Percentiles rank a stretch among this genome's conserved stretches.
Evolutionary conservation across 192 early-diverging fungal species (phyloP).

Genomic region (Umbelopsis isabellina): DNA sequence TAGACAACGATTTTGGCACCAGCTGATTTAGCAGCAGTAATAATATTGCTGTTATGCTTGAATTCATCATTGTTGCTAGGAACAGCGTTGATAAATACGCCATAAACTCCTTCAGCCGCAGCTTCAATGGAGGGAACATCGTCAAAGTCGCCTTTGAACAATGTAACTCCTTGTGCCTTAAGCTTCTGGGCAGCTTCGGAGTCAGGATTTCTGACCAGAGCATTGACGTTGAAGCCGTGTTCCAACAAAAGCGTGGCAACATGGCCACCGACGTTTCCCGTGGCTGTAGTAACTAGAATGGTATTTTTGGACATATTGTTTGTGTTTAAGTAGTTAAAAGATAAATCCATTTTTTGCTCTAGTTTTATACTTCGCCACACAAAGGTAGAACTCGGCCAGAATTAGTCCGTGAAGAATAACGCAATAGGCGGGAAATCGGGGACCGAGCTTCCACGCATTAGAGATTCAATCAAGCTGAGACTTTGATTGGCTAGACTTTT

Average conservation of each 20-base stretch:
- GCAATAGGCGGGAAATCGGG: too few relatives aligned
- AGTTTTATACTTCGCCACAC: too few relatives aligned
- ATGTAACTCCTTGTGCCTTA: background rate
- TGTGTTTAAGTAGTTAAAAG: background rate
- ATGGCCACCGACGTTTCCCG: background rate
- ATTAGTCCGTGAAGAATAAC: too few relatives aligned
- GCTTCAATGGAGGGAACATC: background rate
- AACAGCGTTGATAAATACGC: background rate
- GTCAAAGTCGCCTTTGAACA: constrained; percentile 2
- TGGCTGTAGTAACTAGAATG: background rate
- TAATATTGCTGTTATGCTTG: background rate
- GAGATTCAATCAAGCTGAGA: too few relatives aligned
- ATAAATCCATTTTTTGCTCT: too few relatives aligned
- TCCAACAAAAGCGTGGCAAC: background rate
- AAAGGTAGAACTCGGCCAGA: too few relatives aligned
- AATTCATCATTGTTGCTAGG: background rate
- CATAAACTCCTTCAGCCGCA: background rate
- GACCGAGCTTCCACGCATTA: too few relatives aligned
- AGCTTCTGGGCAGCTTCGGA: background rate
- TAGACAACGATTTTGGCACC: background rate
- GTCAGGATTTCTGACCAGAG: background rate
- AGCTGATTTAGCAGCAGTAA: background rate
- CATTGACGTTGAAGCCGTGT: background rate
- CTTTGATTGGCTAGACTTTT: too few relatives aligned
- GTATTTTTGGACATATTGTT: background rate